Evolutionary conservation across 2,329 filamentous ascomycete genomes (phyloP), one percentile per base, ranked within the genome.

Genomic region (Neofusicoccum laricinum): DNA sequence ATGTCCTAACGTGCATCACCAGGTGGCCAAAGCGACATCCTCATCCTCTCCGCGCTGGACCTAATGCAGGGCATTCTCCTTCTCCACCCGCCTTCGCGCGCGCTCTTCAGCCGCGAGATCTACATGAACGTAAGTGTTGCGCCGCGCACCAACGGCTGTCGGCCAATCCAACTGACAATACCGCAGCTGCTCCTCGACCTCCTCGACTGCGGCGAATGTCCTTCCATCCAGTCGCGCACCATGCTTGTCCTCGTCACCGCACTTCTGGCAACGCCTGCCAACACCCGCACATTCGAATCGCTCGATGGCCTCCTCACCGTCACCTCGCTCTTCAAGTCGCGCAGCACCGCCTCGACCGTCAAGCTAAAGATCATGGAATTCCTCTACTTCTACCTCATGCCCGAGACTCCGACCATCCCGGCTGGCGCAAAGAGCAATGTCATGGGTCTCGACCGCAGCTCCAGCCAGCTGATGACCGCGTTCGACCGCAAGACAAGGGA

Each of bases 341-440:
- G 92, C 66, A 87, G 88, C 68, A 97, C 94, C 3, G 88, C 88
- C 25, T 88, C 92, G 67, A 91, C 94, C 71, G 93, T 98, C 69
- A 97, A 97, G 81, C 86, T 97, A 73, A 95, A 96, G 77, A 87
- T 96, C n/a, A 89, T 97, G 70, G 95, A 98, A 77, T 98, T 98
- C 75, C 81, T 99, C 59, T 98, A 98, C 82, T 98, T 98, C 78
- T 99, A 98, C 78, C 88, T 99, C 70, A 97, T 98, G 90, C 93
- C 94, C 58, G 95, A 99, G 79, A 87, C 86, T 0, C 88, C 82
- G 1, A 62, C 58, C 43, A 49, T 49, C 4, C 46, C 36, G 5
- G 40, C 43, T 14, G 36, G 55, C 41, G 68, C 70, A 40, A 66
- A 70, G 50, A 72, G 72, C 51, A 41, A 57, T 3, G 38, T 43